Base-by-base conservation (phyloP, 83 land plant genomes). In the Diphasiastrum complanatum region DNA sequence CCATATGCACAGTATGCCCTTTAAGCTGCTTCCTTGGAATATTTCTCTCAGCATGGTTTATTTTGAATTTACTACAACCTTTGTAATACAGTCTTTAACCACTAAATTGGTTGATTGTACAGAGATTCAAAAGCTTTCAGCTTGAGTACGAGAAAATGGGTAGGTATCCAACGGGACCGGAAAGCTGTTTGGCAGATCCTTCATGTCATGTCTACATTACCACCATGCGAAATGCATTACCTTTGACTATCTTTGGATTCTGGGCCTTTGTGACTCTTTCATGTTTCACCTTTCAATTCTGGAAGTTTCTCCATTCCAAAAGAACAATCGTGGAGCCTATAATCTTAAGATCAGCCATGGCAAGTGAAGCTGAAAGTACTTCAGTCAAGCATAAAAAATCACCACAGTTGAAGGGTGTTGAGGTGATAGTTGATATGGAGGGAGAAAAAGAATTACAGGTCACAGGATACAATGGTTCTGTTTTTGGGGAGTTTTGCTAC, bases 401-500 rank as follows among this genome's bases (percentile, higher is more conserved):
- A 14, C 40, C 33, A 1, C 11, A 2, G 1, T 5, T 41, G 23
- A 33, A 56, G n/a, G n/a, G n/a, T 30, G 23, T 33, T 20, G 37
- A 56, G 30, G 19, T 14, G 30, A 36, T 19, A 2, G 2, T 56
- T 29, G 37, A 56, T 20, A 32, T 56, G 37, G 16, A 56, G 14
- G 19, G 5, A 19, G 36, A 32, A 6, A 25, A 33, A 33, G 60
- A 56, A 6, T 23, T 74, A 16, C 60, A 67, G 22, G 26, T 67
- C 41, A 67, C 60, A 23, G 77, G 77, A 24, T 74, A 67, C 33
- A 60, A 26, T 28, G 40, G 58, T 36, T 53, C 73, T 20, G 50
- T 37, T 33, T 62, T 74, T 68, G 77, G 77, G 32, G 77, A 74
- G 51, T 67, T 61, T 24, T 74, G 77, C 45, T 74, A 74, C 32